These are phyloP conservation scores for Ceratocystis papillata DNA, from an alignment of 2,329 filamentous ascomycete species.

Conservation along the genomic window DNA sequence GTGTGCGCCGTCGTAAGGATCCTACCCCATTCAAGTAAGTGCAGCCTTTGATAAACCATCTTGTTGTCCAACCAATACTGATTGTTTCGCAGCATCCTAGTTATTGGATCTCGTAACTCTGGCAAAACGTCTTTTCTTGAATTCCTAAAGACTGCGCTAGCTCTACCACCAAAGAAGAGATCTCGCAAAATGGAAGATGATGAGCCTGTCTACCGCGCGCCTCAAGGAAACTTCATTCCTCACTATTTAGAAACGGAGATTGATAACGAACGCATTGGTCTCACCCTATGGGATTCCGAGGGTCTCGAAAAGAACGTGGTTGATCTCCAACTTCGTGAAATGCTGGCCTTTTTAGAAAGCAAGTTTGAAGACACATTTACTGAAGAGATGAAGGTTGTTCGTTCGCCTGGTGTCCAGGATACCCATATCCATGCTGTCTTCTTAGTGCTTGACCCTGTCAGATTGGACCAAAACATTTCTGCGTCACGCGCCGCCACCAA, in stretches of 20 bases:
- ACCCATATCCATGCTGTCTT: constrained; percentile 97
- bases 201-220: constrained; percentile 42
- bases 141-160: constrained; percentile 79
- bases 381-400: constrained; percentile 94
- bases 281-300: constrained; percentile 94
- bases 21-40: constrained; percentile 97
- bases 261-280: constrained; percentile 76
- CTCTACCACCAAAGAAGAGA: constrained; percentile 70
- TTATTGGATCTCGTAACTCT: constrained; percentile 75
- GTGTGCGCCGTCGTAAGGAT: constrained; percentile 88
- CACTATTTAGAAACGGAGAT: constrained; percentile 92
- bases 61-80: not conserved
- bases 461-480: constrained; percentile 72
- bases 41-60: not conserved
- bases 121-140: constrained; percentile 97
- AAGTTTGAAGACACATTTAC: constrained; percentile 97
- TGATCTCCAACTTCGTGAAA: constrained; percentile 84
- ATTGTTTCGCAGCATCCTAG: constrained; percentile 56
- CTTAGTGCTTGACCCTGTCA: constrained; percentile 75
- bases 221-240: constrained; percentile 64
- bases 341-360: constrained; percentile 85
- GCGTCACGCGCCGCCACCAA: constrained; percentile 49
- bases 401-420: constrained; percentile 84
- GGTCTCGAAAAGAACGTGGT: constrained; percentile 91
- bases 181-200: constrained; percentile 47